These are phyloP conservation scores for Botryotinia calthae DNA, from an alignment of 2,329 filamentous ascomycete genomes.

Conservation along the genomic window DNA sequence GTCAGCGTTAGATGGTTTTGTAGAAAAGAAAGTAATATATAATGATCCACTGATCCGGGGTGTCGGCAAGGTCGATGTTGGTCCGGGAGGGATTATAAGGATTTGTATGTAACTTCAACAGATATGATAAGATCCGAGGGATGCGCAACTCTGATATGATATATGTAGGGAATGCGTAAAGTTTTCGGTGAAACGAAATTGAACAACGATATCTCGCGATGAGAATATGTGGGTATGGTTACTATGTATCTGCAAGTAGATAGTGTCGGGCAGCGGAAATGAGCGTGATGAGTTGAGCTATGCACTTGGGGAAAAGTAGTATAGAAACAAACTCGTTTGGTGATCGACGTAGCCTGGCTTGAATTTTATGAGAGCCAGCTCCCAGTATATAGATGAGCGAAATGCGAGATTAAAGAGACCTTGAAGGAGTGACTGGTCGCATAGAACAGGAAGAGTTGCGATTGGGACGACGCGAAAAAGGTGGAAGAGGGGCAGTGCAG, in stretches of 20 bases:
- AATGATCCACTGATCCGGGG: conserved; percentile 29
- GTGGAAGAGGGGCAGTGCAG: conserved; percentile 49
- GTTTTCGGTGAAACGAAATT: conserved; percentile 40
- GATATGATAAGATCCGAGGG: conserved; percentile 36
- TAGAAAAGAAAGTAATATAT: conserved; percentile 28
- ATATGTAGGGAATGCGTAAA: conserved; percentile 43
- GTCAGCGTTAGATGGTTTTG: conserved; percentile 35
- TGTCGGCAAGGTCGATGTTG: conserved; percentile 17
- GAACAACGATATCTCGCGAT: conserved; percentile 43
- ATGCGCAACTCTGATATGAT: conserved; percentile 41
- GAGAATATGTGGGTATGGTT: conserved; percentile 41
- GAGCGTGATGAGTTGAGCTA: conserved; percentile 45
- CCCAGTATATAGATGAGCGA: conserved; percentile 50
- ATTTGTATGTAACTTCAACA: conserved; percentile 35
- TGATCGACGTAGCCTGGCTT: conserved; percentile 40
- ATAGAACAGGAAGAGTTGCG: conserved; percentile 42
- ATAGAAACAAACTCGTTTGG: conserved; percentile 46
- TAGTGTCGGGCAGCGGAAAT: conserved; percentile 35
- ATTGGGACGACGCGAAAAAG: conserved; percentile 48
- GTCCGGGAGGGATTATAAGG: conserved; percentile 23
- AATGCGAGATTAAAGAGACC: conserved; percentile 44
- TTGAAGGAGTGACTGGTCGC: conserved; percentile 53
- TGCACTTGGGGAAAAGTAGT: conserved; percentile 35
- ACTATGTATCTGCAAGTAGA: conserved; percentile 35
- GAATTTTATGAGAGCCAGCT: conserved; percentile 55